These are phyloP conservation scores for Chimonanthus salicifolius DNA, from an alignment of 164 flowering plant genomes.

Conservation along the genomic window DNA sequence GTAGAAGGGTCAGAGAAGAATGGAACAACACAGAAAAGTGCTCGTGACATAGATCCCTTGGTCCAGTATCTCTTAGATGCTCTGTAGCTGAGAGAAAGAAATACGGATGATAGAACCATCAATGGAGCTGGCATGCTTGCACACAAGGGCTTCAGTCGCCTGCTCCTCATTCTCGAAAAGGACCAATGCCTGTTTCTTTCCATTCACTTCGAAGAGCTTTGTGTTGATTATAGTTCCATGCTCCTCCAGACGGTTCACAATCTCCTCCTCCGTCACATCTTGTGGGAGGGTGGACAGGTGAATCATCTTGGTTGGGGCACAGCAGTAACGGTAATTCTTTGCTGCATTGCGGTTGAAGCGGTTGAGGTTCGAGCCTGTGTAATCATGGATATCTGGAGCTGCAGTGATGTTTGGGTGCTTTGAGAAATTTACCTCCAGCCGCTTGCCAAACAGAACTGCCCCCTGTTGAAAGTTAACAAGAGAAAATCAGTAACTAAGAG, in stretches of 20 bases:
- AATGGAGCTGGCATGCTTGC: slow-evolving; percentile 85
- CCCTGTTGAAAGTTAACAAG: slow-evolving; percentile 39
- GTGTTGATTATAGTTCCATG: slow-evolving; percentile 76
- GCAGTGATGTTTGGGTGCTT: slow-evolving; percentile 78
- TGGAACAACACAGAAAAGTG: no score
- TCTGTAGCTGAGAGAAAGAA: slow-evolving; percentile 91
- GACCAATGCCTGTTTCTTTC: slow-evolving; percentile 92
- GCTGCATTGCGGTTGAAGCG: slow-evolving; percentile 96
- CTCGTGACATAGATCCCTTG: no score
- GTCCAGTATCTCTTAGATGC: slow-evolving; percentile 24
- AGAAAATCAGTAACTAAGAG: not conserved
- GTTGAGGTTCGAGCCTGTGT: slow-evolving; percentile 82
- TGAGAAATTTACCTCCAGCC: slow-evolving; percentile 93
- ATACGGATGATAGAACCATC: slow-evolving; percentile 72
- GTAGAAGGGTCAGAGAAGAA: no score
- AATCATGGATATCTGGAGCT: slow-evolving; percentile 85
- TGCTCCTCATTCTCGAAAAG: slow-evolving; percentile 88
- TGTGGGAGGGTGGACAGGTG: slow-evolving; percentile 85
- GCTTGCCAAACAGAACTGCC: slow-evolving; percentile 77
- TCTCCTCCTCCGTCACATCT: slow-evolving; percentile 82
- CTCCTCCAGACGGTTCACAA: slow-evolving; percentile 69
- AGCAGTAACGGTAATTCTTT: slow-evolving; percentile 95
- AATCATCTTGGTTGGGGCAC: slow-evolving; percentile 97
- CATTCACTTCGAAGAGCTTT: slow-evolving; percentile 88
- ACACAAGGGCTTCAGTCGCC: slow-evolving; percentile 95